Evolutionary conservation across 257 asterid species (phyloP).

Genomic region (Solanum tacnaense): DNA sequence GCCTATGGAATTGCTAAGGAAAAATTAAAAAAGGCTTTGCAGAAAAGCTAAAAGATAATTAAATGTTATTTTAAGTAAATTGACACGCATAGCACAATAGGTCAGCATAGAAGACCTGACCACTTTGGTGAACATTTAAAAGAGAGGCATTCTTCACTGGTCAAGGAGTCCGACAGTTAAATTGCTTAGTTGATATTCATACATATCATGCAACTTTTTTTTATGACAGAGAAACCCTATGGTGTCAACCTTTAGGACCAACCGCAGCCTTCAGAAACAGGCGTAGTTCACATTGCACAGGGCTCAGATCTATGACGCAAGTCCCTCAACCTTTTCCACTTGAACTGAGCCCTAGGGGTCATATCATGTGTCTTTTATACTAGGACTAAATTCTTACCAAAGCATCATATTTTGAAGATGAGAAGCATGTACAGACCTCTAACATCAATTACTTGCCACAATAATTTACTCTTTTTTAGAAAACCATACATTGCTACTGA

Average conservation of each 20-base stretch:
- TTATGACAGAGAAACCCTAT: background rate
- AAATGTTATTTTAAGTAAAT: background rate
- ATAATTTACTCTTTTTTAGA: background rate
- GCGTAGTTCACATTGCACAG: background rate
- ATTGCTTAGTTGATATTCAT: background rate
- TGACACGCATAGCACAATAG: background rate
- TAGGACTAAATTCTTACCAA: background rate
- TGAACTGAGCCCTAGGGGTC: background rate
- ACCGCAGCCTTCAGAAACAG: background rate
- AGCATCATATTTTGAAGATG: background rate
- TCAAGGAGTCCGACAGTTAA: background rate
- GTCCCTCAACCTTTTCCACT: background rate
- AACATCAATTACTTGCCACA: background rate
- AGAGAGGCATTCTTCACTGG: background rate
- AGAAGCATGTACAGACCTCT: background rate
- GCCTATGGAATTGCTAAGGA: background rate
- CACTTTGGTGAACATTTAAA: background rate
- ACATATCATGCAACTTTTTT: background rate
- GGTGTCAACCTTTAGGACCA: background rate
- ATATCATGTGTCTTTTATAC: background rate
- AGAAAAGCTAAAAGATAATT: background rate
- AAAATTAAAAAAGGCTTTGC: background rate
- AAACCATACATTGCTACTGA: background rate
- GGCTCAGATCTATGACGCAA: background rate
- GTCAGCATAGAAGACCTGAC: background rate